Percentiles rank a stretch among this genome's conserved stretches.
These are phyloP conservation scores for Picea abies DNA, from an alignment of 83 land plant genomes.

Conservation along the genomic window DNA sequence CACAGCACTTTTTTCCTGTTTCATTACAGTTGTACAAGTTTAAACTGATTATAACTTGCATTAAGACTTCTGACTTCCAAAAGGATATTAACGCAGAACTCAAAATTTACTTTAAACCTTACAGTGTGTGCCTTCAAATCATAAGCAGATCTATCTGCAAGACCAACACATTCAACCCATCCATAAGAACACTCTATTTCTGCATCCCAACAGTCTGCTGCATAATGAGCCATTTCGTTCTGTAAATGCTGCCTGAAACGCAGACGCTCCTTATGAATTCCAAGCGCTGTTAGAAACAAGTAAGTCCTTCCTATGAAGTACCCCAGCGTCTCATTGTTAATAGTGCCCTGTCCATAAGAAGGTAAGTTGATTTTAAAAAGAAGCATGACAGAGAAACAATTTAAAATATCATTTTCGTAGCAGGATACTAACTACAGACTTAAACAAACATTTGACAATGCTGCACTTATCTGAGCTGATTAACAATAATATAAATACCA, in stretches of 20 bases:
- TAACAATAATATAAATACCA: not conserved
- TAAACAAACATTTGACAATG: not conserved
- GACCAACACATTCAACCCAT: constrained; percentile 97
- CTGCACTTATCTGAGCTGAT: not conserved
- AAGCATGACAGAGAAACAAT: not conserved
- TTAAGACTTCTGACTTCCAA: not conserved
- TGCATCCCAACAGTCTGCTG: constrained; percentile 99
- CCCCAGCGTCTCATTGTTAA: constrained; percentile 96
- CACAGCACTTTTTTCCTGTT: constrained; percentile 85
- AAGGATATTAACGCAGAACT: not conserved
- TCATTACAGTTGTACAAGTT: not conserved
- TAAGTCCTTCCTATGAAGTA: constrained; percentile 97
- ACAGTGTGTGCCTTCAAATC: constrained; percentile 93
- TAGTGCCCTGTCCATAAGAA: constrained; percentile 61
- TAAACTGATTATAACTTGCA: not conserved
- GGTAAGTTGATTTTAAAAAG: not conserved
- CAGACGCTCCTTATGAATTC: constrained; percentile 85
- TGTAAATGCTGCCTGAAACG: constrained; percentile 94
- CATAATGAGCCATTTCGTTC: constrained; percentile 99
- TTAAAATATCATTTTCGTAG: not conserved
- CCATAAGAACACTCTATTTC: constrained; percentile 97
- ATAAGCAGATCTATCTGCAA: constrained; percentile 96
- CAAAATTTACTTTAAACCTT: constrained; percentile 20
- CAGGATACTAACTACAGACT: not conserved
- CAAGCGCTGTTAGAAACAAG: constrained; percentile 86